Base-by-base conservation (phyloP, 2,329 filamentous ascomycete species). In the Penicillium sp. region DNA sequence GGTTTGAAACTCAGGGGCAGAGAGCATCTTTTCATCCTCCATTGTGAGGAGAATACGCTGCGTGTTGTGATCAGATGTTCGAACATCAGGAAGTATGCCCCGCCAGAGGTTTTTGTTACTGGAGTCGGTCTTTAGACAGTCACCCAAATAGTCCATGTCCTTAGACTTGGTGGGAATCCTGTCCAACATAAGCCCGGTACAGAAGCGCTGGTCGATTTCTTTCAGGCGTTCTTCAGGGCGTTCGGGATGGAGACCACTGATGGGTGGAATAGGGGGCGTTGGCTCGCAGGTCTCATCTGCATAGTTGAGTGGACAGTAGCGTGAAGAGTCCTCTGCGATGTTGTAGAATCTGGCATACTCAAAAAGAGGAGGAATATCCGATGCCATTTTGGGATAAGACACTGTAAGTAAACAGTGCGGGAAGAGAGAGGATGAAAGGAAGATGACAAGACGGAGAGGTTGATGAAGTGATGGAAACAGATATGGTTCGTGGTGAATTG, bases 281-380 rank as follows among this genome's bases (percentile, higher is more conserved):
- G 36, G 50, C 36, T 47, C 50, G 14, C 43, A 53, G 10, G 29
- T 19, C 1, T 35, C 27, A 13, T 47, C 50, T 7, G 6, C 36
- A 19, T 35, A 35, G 14, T 19, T 19, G 23, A 16, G 13, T 5
- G 43, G 35, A 27, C 10, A 19, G 18, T 35, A 23, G 5, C 11
- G 7, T 11, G 7, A 23, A 7, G 18, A 35, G 0, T 53, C 36
- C 38, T 48, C 43, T 11, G 50, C 19, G 6, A 53, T 8, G 7
- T 29, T 16, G 27, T 53, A 41, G 13, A 29, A 41, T 6, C 44
- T 47, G 13, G 50, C 50, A 29, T 53, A 53, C 5, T 39, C 29
- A 7, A 29, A 44, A 7, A 52, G 43, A n/a, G n/a, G 16, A 32
- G 27, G 42, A 7, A n/a, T 8, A 9, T 11, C 14, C 6, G 35